These are phyloP conservation scores for Lupinus albus DNA, from an alignment of 306 rosid genomes.

Conservation along the genomic window DNA sequence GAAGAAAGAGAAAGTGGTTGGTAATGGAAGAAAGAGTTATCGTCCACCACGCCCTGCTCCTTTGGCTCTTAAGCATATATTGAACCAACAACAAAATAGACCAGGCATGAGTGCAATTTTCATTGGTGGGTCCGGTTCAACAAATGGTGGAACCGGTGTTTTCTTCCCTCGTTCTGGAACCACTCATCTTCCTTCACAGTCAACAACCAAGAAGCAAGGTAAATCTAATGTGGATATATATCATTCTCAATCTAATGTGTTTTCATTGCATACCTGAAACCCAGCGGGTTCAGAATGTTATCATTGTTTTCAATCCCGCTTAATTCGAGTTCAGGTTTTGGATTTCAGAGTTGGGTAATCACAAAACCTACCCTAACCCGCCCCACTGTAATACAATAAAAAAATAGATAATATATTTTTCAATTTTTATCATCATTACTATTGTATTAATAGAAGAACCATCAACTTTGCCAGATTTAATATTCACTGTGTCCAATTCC, in stretches of 20 bases:
- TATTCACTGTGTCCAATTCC: not conserved
- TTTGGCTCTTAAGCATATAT: not conserved
- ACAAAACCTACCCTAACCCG: too few relatives aligned
- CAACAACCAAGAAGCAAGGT: constrained; percentile 46
- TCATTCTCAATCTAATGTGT: too few relatives aligned
- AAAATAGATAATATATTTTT: too few relatives aligned
- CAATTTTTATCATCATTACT: too few relatives aligned
- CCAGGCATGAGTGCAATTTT: constrained; percentile 50
- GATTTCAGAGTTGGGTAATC: too few relatives aligned
- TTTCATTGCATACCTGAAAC: too few relatives aligned
- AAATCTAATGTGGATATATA: not conserved
- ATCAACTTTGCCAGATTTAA: not conserved
- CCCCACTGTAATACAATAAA: too few relatives aligned
- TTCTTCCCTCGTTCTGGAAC: constrained; percentile 63
- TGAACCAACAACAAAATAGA: constrained; percentile 38
- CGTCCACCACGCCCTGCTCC: constrained; percentile 22
- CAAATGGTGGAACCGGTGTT: constrained; percentile 76
- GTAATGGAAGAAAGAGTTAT: constrained; percentile 21
- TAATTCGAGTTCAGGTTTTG: too few relatives aligned
- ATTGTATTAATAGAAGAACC: too few relatives aligned
- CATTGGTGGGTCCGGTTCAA: constrained; percentile 45
- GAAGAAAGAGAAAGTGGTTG: constrained; percentile 30
- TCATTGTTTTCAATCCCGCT: too few relatives aligned
- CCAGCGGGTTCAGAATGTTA: too few relatives aligned
- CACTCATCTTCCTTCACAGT: constrained; percentile 29